A percentile compares a stretch with the other conserved stretches of the same genome.
These are phyloP conservation scores for Blastomyces gilchristii DNA, from an alignment of 2,329 filamentous ascomycete genomes.

Conservation along the genomic window DNA sequence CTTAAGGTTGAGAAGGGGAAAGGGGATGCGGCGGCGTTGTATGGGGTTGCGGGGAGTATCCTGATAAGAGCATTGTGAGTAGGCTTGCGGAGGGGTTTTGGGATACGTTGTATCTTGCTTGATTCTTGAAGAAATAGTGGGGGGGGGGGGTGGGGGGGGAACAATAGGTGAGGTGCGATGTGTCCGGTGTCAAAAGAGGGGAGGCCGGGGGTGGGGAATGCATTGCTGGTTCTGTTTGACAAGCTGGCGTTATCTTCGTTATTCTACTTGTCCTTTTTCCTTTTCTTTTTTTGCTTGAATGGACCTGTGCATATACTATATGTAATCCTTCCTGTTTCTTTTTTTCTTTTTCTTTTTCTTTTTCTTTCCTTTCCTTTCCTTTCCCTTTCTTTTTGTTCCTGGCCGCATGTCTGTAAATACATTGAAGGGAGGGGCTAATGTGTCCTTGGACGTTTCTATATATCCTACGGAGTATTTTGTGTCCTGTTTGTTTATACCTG, in stretches of 20 bases:
- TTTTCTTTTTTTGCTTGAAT: neutral
- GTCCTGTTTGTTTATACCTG: neutral
- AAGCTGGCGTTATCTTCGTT: neutral
- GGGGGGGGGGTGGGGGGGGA: too few species aligned
- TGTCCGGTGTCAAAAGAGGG: neutral
- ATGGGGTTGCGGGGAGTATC: conserved; percentile 91
- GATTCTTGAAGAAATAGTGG: neutral
- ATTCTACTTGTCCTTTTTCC: neutral
- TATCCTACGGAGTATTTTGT: neutral
- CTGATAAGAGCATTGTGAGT: conserved; percentile 90
- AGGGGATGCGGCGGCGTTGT: conserved; percentile 72
- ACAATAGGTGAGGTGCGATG: neutral
- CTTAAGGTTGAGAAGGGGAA: conserved; percentile 44
- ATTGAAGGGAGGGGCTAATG: neutral
- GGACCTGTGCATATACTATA: neutral
- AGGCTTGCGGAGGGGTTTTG: conserved; percentile 84
- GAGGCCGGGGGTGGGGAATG: neutral
- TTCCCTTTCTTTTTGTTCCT: neutral
- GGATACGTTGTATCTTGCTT: conserved; percentile 62
- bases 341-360: too few species aligned
- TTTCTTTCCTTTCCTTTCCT: too few species aligned
- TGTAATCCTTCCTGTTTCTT: too few species aligned
- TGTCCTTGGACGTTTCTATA: neutral
- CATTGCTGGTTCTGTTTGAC: neutral
- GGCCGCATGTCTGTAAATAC: neutral